These are phyloP conservation scores for Carallia pectinifolia DNA, from an alignment of 345 rosid species.

Conservation along the genomic window DNA sequence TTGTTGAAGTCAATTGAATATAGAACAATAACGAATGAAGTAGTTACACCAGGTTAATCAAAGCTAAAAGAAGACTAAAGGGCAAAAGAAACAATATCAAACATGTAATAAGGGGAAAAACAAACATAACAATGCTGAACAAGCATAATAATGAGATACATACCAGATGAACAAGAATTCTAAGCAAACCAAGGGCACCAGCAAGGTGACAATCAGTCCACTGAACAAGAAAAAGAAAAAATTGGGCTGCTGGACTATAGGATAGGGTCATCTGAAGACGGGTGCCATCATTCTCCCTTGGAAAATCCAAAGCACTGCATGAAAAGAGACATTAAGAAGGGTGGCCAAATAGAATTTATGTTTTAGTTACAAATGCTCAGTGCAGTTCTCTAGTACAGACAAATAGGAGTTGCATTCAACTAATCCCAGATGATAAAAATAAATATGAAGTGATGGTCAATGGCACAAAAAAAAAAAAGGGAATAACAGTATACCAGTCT, in stretches of 20 bases:
- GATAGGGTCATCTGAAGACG: constrained; percentile 29
- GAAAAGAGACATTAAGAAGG: neutral
- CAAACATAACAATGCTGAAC: neutral
- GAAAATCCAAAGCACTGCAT: constrained; percentile 24
- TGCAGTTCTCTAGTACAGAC: neutral
- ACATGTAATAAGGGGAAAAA: neutral
- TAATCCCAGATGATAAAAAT: neutral
- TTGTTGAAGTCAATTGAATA: neutral
- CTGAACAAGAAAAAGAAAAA: constrained; percentile 4
- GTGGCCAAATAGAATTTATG: neutral
- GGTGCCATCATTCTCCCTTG: constrained; percentile 29
- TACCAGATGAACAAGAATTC: constrained; percentile 1
- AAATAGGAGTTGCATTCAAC: neutral
- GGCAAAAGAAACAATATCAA: neutral
- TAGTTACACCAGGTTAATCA: neutral
- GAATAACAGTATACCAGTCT: neutral
- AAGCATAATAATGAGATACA: neutral
- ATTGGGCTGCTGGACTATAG: constrained; percentile 68
- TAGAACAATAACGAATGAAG: neutral
- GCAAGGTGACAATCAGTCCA: constrained; percentile 13
- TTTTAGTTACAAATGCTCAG: neutral
- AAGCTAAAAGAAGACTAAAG: neutral
- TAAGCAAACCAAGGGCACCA: neutral
- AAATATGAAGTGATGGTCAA: neutral
- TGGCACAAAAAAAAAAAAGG: neutral